Conservation (phyloP, 2,329 filamentous ascomycete species). For the Sporothrix variecibatus region DNA sequence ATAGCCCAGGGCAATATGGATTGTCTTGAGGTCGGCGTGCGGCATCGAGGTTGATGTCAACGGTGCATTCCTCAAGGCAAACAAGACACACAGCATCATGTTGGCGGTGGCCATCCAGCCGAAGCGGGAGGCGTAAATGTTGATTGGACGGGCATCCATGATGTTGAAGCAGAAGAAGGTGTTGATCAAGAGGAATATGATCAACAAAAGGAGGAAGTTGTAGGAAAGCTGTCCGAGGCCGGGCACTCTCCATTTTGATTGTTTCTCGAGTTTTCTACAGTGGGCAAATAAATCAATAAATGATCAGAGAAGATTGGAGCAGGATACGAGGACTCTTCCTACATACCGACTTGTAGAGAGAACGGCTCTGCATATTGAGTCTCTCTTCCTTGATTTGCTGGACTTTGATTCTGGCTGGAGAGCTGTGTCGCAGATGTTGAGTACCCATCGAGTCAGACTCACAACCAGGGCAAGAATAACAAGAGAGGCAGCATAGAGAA, state of each 20-base stretch:
- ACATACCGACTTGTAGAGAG: background rate
- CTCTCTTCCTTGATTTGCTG: background rate
- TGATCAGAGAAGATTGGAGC: too few relatives aligned
- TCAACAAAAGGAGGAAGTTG: background rate
- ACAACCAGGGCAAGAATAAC: background rate
- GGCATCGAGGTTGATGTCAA: constrained; percentile 54
- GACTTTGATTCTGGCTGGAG: background rate
- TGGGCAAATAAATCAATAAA: background rate
- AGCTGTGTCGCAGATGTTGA: background rate
- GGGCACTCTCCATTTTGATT: background rate
- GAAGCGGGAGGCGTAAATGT: constrained; percentile 25
- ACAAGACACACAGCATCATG: constrained; percentile 52
- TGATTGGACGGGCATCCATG: constrained; percentile 18
- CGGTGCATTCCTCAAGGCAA: constrained; percentile 60
- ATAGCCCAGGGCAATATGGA: constrained; percentile 51
- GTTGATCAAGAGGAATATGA: constrained; percentile 13
- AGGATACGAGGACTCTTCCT: background rate
- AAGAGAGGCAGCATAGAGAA: constrained; percentile 21
- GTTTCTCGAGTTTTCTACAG: background rate
- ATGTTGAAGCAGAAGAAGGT: constrained; percentile 7
- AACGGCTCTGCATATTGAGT: background rate
- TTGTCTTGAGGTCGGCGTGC: constrained; percentile 39
- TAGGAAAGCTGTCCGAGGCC: background rate
- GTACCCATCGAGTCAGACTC: background rate
- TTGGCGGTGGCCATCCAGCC: constrained; percentile 40